Conservation (phyloP, 148 eudicot genomes). For the Chenopodium suecicum region DNA sequence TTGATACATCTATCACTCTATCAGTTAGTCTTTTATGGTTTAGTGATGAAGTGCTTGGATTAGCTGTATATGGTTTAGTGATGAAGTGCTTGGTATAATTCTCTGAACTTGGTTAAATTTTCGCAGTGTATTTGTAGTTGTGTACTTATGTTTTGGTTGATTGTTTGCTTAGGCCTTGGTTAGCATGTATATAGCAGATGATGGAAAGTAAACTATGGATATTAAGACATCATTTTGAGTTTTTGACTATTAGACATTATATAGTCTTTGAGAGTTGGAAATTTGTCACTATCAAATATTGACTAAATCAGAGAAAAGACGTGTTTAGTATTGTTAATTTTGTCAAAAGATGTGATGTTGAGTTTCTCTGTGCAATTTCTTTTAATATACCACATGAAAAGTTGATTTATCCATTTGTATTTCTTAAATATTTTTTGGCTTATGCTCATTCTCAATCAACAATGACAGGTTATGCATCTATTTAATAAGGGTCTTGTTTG, state of each 20-base stretch:
- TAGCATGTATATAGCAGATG: background rate
- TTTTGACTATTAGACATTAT: background rate
- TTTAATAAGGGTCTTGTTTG: background rate
- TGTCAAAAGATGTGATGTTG: background rate
- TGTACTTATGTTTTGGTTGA: background rate
- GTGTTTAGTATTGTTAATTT: background rate
- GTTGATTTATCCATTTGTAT: no score
- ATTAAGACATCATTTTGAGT: background rate
- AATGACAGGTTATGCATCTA: slow-evolving; percentile 9
- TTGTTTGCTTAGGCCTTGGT: no score
- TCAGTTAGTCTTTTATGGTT: background rate
- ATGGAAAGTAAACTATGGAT: no score
- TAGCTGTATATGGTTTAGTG: background rate
- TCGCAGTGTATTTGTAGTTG: no score
- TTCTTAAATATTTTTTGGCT: background rate
- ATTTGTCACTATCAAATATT: background rate
- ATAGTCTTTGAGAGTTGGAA: background rate
- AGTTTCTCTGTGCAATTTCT: background rate
- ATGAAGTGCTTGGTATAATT: background rate
- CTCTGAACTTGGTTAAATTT: background rate
- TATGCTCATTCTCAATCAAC: slow-evolving; percentile 14
- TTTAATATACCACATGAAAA: background rate
- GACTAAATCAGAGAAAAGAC: background rate
- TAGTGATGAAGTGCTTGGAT: background rate
- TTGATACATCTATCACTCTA: background rate